phyloP scores from a whole-genome alignment of 2,329 filamentous ascomycete genomes.

The Phialophora macrospora region DNA sequence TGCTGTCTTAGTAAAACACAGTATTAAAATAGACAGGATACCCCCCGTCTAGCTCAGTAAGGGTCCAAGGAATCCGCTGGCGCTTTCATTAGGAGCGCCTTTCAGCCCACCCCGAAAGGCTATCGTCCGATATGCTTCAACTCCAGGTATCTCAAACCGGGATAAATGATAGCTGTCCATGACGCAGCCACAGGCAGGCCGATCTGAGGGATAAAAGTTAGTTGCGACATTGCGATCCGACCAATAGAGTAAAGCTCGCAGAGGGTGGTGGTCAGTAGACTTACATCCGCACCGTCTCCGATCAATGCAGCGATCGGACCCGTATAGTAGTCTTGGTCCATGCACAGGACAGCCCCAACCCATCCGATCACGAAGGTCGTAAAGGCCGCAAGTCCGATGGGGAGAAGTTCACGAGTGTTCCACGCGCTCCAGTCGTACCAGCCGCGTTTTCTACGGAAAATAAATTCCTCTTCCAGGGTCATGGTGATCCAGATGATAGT shows the following conservation, averaged over 20 bases:
- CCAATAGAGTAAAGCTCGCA: neutral
- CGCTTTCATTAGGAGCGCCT: neutral
- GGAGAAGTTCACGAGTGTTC: conserved; percentile 63
- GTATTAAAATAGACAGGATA: neutral
- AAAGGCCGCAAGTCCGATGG: conserved; percentile 66
- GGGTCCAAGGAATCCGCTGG: neutral
- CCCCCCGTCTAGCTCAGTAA: neutral
- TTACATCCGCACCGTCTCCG: conserved; percentile 61
- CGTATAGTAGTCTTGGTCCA: conserved; percentile 72
- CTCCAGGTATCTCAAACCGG: conserved; percentile 59
- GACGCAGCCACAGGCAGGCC: conserved; percentile 65
- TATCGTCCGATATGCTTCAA: conserved; percentile 44
- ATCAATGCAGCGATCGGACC: conserved; percentile 65
- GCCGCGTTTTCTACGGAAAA: conserved; percentile 61
- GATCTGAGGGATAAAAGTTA: conserved; percentile 58
- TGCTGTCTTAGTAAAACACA: neutral
- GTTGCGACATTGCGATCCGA: neutral
- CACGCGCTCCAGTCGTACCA: conserved; percentile 65
- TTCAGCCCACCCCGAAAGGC: neutral
- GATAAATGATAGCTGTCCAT: conserved; percentile 63
- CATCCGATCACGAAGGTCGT: conserved; percentile 68
- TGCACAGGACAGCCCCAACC: conserved; percentile 67
- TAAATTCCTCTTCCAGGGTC: conserved; percentile 58
- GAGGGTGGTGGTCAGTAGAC: neutral
- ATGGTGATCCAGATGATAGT: conserved; percentile 70